Base-by-base conservation (phyloP, 1,139 yeast genomes). In the Nakaseomyces delphensis region DNA sequence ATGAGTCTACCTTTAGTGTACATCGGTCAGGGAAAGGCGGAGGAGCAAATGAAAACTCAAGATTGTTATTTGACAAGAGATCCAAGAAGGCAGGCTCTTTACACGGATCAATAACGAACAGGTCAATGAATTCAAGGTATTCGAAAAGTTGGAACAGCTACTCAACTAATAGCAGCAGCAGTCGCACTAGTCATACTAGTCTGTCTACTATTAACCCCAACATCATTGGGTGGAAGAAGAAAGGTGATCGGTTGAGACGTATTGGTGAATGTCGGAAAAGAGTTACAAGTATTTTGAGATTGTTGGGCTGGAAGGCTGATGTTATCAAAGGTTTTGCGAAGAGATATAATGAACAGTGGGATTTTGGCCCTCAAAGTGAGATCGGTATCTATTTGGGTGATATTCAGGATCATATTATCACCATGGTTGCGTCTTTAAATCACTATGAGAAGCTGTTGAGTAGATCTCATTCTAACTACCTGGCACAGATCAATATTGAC, bases 401-500 rank as follows among this genome's bases (percentile, higher is more conserved):
- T 67, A 89, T 89, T 55, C 96, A 89, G 64, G 98, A 91, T 66
- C 95, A 83, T 65, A 81, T 83, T 13, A 84, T 89, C 15, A 91
- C 97, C 3, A 91, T 91, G 98, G 93, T 86, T 1, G 96, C 91
- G 58, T 80, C 95, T 9, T 70, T 91, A 50, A 86, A 85, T 57
- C 98, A 91, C 62, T 91, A 86, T 62, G 98, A 91, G 57, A 91
- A 91, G 65, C 71, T 91, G 40, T 71, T 91, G 45, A 95, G 97
- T 2, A 71, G 98, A 45, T 83, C 93, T 39, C 98, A 91, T 63
- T 83, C 96, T 15, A 91, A 91, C 62, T 91, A 91, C 62, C 71
- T 91, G 57, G 98, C 98, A 1, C 98, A 91, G 59, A 83, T 91
- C 58, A 91, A 89, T 61, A 89, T 93, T 51, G 97, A 91, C 60